A percentile compares a stretch with the other conserved stretches of the same genome.
Conservation (phyloP, 441 rosid species). For the Pelargonium cotyledonis region DNA sequence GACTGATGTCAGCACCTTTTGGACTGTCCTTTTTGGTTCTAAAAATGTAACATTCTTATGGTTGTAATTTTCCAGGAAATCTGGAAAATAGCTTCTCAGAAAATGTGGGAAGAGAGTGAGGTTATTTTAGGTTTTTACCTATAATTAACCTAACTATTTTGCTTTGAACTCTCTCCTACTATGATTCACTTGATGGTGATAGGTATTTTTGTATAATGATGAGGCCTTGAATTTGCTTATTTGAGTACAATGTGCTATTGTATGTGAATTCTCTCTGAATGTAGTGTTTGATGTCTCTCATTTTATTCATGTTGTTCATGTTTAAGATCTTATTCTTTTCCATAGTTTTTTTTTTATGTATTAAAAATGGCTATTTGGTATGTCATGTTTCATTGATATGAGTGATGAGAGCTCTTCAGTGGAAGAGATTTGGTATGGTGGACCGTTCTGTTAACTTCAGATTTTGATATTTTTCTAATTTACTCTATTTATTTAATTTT, state of each 20-base stretch:
- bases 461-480: too few relatives aligned
- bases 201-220: too few relatives aligned
- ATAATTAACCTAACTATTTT: not conserved
- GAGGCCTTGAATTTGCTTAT: constrained; percentile 2
- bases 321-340: not conserved
- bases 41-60: not conserved
- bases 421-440: constrained; percentile 6
- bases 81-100: not conserved
- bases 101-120: not conserved
- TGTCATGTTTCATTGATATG: constrained; percentile 13
- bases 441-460: not conserved
- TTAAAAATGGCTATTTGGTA: constrained; percentile 5
- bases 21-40: constrained; percentile 5
- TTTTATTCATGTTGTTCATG: not conserved
- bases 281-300: not conserved
- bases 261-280: constrained; percentile 5
- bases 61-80: not conserved
- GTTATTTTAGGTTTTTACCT: not conserved
- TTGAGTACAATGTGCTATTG: not conserved
- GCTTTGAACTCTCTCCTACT: not conserved
- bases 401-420: not conserved
- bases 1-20: not conserved
- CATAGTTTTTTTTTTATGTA: not conserved
- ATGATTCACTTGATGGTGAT: not conserved
- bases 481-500: too few relatives aligned